Conservation (phyloP, 345 rosid species). For the Boechera stricta region DNA sequence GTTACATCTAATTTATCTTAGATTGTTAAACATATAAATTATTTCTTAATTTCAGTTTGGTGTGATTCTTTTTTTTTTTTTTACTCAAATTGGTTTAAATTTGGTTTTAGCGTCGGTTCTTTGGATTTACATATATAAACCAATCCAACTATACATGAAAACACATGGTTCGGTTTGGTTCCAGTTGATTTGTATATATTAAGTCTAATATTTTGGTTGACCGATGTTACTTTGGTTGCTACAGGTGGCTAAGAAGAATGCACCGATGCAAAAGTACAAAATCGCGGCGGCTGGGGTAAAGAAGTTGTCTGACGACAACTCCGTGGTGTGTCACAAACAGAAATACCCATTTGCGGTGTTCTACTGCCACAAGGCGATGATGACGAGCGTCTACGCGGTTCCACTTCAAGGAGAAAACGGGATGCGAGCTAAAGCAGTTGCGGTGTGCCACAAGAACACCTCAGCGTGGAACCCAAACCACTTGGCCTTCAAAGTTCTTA, state of each 20-base stretch:
- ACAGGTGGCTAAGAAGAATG: constrained; percentile 42
- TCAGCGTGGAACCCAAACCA: constrained; percentile 88
- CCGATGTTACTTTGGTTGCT: background rate
- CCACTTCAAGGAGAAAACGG: constrained; percentile 70
- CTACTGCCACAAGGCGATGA: constrained; percentile 72
- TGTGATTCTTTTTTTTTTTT: background rate
- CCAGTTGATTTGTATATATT: background rate
- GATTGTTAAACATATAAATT: background rate
- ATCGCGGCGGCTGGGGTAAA: constrained; percentile 49
- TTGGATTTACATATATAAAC: background rate
- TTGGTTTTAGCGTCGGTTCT: background rate
- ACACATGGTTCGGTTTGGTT: background rate
- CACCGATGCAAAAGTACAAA: constrained; percentile 56
- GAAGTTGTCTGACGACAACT: constrained; percentile 52
- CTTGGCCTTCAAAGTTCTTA: constrained; percentile 76
- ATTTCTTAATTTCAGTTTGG: background rate
- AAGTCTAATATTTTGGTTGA: constrained; percentile 11
- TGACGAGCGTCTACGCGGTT: constrained; percentile 61
- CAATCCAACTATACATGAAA: background rate
- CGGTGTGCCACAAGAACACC: constrained; percentile 84
- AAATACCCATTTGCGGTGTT: constrained; percentile 77
- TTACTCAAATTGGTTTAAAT: background rate
- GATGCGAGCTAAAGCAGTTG: constrained; percentile 64
- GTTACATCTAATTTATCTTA: background rate
- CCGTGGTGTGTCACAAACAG: constrained; percentile 85